Percentiles rank a stretch among this genome's conserved stretches.
Evolutionary conservation across 2,329 filamentous ascomycete species (phyloP).

Genomic region (Pleoardoris graminearum): DNA sequence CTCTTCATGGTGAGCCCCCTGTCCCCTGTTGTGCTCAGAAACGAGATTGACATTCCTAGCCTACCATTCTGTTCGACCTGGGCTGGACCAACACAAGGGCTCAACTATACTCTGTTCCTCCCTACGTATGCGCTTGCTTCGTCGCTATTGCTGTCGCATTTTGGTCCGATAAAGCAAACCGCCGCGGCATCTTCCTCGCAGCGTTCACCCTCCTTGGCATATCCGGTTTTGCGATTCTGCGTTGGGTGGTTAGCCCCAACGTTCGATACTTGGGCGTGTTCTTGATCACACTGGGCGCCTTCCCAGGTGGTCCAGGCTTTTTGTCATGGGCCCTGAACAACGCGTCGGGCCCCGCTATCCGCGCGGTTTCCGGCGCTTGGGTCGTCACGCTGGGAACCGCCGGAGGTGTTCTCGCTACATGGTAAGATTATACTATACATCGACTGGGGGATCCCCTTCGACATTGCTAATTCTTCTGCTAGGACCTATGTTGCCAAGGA

Average conservation of each 20-base stretch:
- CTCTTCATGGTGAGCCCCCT: conserved; percentile 45
- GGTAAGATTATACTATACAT: conserved; percentile 61
- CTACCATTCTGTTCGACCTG: conserved; percentile 44
- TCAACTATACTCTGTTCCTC: conserved; percentile 46
- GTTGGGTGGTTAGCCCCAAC: conserved; percentile 61
- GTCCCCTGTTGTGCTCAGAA: too few relatives aligned
- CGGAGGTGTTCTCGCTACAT: conserved; percentile 62
- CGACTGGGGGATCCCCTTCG: too few relatives aligned
- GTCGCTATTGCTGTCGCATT: conserved; percentile 44
- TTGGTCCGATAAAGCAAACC: conserved; percentile 43
- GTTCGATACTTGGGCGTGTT: conserved; percentile 59
- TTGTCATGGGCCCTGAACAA: conserved; percentile 64
- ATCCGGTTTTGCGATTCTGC: conserved; percentile 57
- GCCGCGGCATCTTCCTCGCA: conserved; percentile 44
- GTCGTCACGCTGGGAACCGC: conserved; percentile 69
- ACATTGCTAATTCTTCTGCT: conserved; percentile 58
- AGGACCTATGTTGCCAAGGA: conserved; percentile 61
- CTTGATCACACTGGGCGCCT: conserved; percentile 60
- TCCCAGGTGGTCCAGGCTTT: conserved; percentile 62
- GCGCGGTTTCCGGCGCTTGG: conserved; percentile 60
- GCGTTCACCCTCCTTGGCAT: conserved; percentile 48
- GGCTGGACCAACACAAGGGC: conserved; percentile 45
- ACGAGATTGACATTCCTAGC: conserved; percentile 25
- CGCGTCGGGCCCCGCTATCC: conserved; percentile 59
- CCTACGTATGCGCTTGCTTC: conserved; percentile 44